phyloP scores from a whole-genome alignment of 257 asterid genomes.

The Ophiorrhiza pumila region DNA sequence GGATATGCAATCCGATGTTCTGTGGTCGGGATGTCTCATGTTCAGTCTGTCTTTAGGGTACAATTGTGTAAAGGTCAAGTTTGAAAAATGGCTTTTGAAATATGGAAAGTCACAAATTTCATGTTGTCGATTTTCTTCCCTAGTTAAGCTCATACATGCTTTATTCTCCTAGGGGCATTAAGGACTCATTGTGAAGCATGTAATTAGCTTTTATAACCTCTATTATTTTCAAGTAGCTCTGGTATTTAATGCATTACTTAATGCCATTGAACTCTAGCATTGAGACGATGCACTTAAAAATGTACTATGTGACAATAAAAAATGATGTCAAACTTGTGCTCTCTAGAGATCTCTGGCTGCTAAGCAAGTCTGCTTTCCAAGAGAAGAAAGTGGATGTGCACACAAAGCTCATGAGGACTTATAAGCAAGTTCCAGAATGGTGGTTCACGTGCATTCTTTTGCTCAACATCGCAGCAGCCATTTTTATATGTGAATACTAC shows the following conservation, averaged over 20 bases:
- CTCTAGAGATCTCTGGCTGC: slow-evolving; percentile 70
- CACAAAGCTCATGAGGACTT: slow-evolving; percentile 80
- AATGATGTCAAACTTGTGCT: not conserved
- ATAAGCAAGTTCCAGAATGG: slow-evolving; percentile 91
- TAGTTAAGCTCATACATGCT: not conserved
- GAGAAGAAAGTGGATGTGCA: slow-evolving; percentile 76
- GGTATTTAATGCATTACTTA: not conserved
- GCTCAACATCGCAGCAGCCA: slow-evolving; percentile 52
- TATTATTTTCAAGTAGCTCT: not conserved
- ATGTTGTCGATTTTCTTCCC: not conserved
- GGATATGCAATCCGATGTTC: too few species aligned
- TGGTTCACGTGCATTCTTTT: slow-evolving; percentile 72
- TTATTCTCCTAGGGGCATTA: not conserved
- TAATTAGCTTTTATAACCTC: not conserved
- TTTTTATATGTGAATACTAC: slow-evolving; percentile 62
- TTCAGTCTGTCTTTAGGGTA: not conserved
- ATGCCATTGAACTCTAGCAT: not conserved
- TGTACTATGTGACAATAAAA: not conserved
- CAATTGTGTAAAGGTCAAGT: not conserved
- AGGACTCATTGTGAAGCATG: slow-evolving; percentile 4
- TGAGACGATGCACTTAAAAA: not conserved
- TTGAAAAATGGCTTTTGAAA: not conserved
- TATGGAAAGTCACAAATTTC: not conserved
- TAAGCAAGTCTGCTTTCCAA: slow-evolving; percentile 74
- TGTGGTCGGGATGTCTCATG: too few species aligned